These are phyloP conservation scores for Bruguiera parviflora DNA, from an alignment of 345 rosid species.

Conservation along the genomic window DNA sequence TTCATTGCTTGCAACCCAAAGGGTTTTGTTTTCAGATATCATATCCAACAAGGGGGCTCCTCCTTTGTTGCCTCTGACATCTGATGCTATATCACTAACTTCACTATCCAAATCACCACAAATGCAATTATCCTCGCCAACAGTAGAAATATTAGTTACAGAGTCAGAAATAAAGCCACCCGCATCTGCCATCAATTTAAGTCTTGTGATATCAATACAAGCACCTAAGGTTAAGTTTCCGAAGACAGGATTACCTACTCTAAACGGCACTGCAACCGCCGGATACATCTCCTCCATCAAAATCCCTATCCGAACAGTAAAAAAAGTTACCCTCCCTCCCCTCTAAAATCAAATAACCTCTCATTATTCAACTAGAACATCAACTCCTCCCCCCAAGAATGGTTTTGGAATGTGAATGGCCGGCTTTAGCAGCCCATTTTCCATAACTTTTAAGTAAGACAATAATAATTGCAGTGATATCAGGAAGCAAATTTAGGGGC, in stretches of 20 bases:
- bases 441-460: conserved; percentile 36
- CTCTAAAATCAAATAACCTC: conserved; percentile 35
- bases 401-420: conserved; percentile 30
- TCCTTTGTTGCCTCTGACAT: conserved; percentile 25
- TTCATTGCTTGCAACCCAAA: conserved; percentile 40
- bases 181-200: conserved; percentile 62
- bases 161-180: conserved; percentile 52
- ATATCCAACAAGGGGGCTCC: conserved; percentile 34
- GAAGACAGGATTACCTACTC: conserved; percentile 53
- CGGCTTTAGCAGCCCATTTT: conserved; percentile 32
- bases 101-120: conserved; percentile 34
- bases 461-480: conserved; percentile 8
- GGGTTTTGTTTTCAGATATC: conserved; percentile 38
- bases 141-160: conserved; percentile 33
- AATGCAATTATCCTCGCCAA: conserved; percentile 31
- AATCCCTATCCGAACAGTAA: conserved; percentile 41
- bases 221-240: conserved; percentile 57
- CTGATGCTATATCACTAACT: conserved; percentile 20
- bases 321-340: conserved; percentile 42
- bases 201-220: conserved; percentile 47
- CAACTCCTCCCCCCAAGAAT: conserved; percentile 39
- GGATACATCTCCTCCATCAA: conserved; percentile 85
- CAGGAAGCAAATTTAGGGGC: conserved; percentile 27
- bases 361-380: conserved; percentile 49
- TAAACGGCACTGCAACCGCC: conserved; percentile 69